Evolutionary conservation across 2,329 filamentous ascomycete genomes (phyloP), one percentile per base, ranked within the genome.

Genomic region (Polychaeton citri): DNA sequence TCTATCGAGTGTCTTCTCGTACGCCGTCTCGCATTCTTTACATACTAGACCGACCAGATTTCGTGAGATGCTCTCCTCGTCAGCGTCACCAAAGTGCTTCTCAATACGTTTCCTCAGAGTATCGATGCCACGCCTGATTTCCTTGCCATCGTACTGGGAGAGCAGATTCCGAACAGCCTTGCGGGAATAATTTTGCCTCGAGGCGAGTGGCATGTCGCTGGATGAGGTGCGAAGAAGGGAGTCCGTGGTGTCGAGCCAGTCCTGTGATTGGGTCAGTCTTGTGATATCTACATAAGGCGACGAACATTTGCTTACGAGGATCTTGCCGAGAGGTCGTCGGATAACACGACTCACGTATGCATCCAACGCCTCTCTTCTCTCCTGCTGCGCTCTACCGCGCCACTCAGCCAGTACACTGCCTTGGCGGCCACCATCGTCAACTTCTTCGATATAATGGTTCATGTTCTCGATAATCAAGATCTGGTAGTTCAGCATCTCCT

Each of bases 381-480:
- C 86, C 32, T 75, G 69, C 20, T 72, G 66, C 2, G 88, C 90
- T 38, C 80, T 79, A 26, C 78, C 74, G 52, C 78, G 81, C 83
- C 87, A 95, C 47, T 83, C 76, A 41, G 83, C 76, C 4, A 96
- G 70, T 1, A 93, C 76, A 6, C 81, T 72, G 43, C 90, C 75
- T 24, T 73, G 71, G 13, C 75, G 72, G 7, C 47, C 49, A 6
- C 50, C 52, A 12, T 79, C 64, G 46, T 93, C 84, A 6, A 93
- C 81, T 58, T 95, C 87, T 55, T 96, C 87, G 8, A 90, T 68
- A 61, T 93, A 96, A 60, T 94, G 86, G 54, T 95, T 92, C 86
- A 95, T 95, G 59, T 98, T 98, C 60, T 98, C 88, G 47, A 98
- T 96, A 36, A 96, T 71, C 21, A 96, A 71, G 50, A 98, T 94